phyloP scores from a whole-genome alignment of 805 yeast species.

The Candida coquimbonensis region DNA sequence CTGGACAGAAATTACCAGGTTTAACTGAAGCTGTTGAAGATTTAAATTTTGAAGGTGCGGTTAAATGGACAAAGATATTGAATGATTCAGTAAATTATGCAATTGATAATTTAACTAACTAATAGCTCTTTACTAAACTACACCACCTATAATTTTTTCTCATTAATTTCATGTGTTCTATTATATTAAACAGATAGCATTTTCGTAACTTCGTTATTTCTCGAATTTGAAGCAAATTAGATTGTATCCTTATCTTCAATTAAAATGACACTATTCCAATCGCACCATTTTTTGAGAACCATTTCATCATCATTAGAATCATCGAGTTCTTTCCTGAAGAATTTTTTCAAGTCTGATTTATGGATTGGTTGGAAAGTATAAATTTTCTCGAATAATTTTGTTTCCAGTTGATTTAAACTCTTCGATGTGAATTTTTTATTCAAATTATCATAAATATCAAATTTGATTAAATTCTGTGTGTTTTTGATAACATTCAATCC shows the following conservation, averaged over 20 bases:
- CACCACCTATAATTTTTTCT: too few relatives aligned
- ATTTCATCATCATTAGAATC: conserved; percentile 7
- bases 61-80: conserved; percentile 23
- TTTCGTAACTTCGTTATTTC: not conserved
- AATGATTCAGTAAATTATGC: conserved; percentile 8
- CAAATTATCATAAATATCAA: conserved; percentile 16
- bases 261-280: conserved; percentile 19
- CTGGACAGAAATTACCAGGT: conserved; percentile 48
- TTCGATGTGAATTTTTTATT: conserved; percentile 7
- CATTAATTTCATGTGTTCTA: too few relatives aligned
- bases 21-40: conserved; percentile 48
- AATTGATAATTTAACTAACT: not conserved
- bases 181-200: too few relatives aligned
- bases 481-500: conserved; percentile 8
- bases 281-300: conserved; percentile 18
- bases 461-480: conserved; percentile 17
- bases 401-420: not conserved
- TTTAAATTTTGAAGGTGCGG: conserved; percentile 26
- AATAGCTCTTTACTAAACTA: not conserved
- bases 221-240: not conserved
- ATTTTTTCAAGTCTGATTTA: conserved; percentile 2
- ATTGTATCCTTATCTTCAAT: conserved; percentile 9
- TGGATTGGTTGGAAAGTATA: conserved; percentile 21
- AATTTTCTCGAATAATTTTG: conserved; percentile 13
- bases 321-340: conserved; percentile 2